Conservation (phyloP, 202 grass and related monocot genomes). For the Elaeis oleifera region DNA sequence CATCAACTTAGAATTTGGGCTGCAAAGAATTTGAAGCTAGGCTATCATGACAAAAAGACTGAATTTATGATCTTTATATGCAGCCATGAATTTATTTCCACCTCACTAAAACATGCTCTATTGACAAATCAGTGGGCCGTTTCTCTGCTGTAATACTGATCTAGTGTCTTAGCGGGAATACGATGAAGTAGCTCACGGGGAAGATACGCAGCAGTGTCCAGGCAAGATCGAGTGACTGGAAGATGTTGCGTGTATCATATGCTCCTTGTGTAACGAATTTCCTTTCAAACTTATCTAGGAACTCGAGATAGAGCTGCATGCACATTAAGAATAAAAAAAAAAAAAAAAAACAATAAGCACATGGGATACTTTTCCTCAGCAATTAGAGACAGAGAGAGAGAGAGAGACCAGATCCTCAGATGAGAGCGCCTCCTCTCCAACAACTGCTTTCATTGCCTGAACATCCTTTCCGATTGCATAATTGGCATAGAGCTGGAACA, state of each 20-base stretch:
- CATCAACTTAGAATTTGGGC: background rate
- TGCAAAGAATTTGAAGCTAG: background rate
- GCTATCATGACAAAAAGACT: constrained; percentile 10
- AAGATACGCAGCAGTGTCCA: constrained; percentile 97
- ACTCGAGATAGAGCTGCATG: constrained; percentile 90
- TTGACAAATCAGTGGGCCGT: constrained; percentile 42
- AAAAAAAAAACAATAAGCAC: background rate
- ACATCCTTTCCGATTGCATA: constrained; percentile 99
- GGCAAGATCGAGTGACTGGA: constrained; percentile 92
- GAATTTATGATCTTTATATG: constrained; percentile 18
- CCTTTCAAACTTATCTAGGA: constrained; percentile 95
- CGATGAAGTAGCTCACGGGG: constrained; percentile 95
- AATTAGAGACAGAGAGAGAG: background rate
- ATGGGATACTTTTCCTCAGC: background rate
- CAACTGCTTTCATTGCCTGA: constrained; percentile 99
- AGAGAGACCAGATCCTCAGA: constrained; percentile 80
- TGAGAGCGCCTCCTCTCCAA: constrained; percentile 96
- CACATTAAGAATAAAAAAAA: background rate
- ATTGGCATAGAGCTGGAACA: constrained; percentile 86
- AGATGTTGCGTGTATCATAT: constrained; percentile 92
- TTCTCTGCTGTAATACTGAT: constrained; percentile 91
- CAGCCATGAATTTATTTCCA: constrained; percentile 47
- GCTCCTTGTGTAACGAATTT: constrained; percentile 93
- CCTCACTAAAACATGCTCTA: constrained; percentile 33
- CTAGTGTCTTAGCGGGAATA: constrained; percentile 95